A percentile compares a stretch with the other conserved stretches of the same genome.
Evolutionary conservation across 768 basidiomycete species (phyloP).

Genomic region (Melanogaster broomeanus): DNA sequence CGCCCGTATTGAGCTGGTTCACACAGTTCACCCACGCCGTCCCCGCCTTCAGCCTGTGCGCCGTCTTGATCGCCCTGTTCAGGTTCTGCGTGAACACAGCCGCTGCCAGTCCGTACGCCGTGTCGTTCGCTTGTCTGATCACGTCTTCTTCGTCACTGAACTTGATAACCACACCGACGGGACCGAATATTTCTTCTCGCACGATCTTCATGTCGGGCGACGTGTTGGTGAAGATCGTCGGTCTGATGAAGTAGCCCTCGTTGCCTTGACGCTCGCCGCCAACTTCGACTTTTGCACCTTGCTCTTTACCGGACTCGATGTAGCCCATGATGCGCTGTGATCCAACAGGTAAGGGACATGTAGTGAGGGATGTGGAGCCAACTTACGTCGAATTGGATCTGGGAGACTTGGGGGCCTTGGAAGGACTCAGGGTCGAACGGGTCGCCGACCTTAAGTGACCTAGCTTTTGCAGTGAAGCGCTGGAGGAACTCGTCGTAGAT

Average conservation of each 20-base stretch:
- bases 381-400: slow-evolving; percentile 71
- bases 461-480: slow-evolving; percentile 55
- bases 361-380: neutral
- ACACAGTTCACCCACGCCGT: slow-evolving; percentile 65
- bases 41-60: slow-evolving; percentile 78
- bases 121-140: slow-evolving; percentile 79
- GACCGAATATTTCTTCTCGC: slow-evolving; percentile 77
- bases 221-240: slow-evolving; percentile 73
- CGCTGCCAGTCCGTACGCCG: slow-evolving; percentile 83
- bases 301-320: slow-evolving; percentile 71
- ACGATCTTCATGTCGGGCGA: slow-evolving; percentile 75
- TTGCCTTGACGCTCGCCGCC: slow-evolving; percentile 64
- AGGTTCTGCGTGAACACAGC: slow-evolving; percentile 85
- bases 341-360: neutral
- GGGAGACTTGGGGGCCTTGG: slow-evolving; percentile 81
- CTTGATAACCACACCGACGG: slow-evolving; percentile 74
- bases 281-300: slow-evolving; percentile 65
- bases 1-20: slow-evolving; percentile 32
- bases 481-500: slow-evolving; percentile 80
- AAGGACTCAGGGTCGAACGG: slow-evolving; percentile 61
- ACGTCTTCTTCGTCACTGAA: slow-evolving; percentile 73
- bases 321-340: slow-evolving; percentile 71
- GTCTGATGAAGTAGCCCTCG: slow-evolving; percentile 71
- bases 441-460: slow-evolving; percentile 64
- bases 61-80: slow-evolving; percentile 69